Evolutionary conservation across 2,329 filamentous ascomycete species (phyloP), one percentile per base, ranked within the genome.

Genomic region (Trichoderma afroharzianum): DNA sequence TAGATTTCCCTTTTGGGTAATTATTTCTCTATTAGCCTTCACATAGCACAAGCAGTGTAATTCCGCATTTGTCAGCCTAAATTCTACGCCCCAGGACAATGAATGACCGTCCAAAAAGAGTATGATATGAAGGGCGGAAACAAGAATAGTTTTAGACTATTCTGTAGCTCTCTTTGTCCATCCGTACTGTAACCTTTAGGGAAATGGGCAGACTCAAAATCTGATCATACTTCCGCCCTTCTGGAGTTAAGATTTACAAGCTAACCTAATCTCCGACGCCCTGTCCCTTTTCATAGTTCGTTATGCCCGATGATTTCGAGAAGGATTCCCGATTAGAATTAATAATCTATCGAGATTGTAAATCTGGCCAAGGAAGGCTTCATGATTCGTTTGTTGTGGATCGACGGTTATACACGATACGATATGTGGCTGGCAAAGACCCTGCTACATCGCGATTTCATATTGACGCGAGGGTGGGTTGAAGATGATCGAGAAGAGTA

Each of bases 31-130:
- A 3, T 64, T 18, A 15, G 21, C 21, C 30, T 26, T 11, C 21
- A 26, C 6, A 0, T 33, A 0, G 1, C 9, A 12, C 24, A 8
- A 26, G 21, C 6, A 15, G 15, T 14, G 28, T 64, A 64, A 53
- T 64, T 53, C 63, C 63, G 63, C n/a, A 66, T 66, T 66, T 66
- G 63, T 66, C 63, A 66, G 63, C 63, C 30, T 18, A 18, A 26
- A 4, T 3, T 61, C 18, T 26, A 61, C 15, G 21, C 11, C n/a
- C n/a, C 8, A 7, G 43, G 3, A 6, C 18, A 47, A 26, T 43
- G 15, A 43, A 18, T 0, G 14, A 18, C 36, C 36, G 7, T 39
- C 36, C 36, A 4, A 18, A 18, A n/a, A n/a, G 15, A 2, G 18
- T 14, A 24, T 36, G 11, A 9, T 3, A 47, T 43, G 15, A 43